Evolutionary conservation across 2,329 filamentous ascomycete species (phyloP).

Genomic region (Alternaria triticimaculans): DNA sequence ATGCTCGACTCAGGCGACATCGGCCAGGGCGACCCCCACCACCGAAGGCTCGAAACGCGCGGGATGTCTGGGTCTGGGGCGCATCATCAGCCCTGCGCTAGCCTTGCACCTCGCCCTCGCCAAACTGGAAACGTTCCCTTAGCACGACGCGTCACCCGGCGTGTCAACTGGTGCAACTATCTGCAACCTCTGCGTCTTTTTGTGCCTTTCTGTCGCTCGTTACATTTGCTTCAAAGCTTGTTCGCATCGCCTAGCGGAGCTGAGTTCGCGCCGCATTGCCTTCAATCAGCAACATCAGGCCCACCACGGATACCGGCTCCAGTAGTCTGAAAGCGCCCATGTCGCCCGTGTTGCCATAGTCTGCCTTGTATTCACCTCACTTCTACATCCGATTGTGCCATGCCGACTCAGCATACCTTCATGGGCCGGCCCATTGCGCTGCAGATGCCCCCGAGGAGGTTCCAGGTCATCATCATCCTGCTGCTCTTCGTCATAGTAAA

Average conservation of each 20-base stretch:
- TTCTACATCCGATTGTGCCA: conserved; percentile 14
- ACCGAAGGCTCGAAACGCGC: conserved; percentile 13
- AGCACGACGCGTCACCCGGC: conserved; percentile 24
- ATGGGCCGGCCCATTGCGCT: conserved; percentile 43
- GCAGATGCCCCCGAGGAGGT: conserved; percentile 53
- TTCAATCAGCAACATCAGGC: background rate
- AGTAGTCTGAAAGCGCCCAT: conserved; percentile 4
- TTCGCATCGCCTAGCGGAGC: background rate
- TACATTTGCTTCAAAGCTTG: background rate
- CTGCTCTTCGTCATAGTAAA: conserved; percentile 39
- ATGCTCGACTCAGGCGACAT: conserved; percentile 38
- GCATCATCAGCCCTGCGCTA: conserved; percentile 31
- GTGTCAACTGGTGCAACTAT: background rate
- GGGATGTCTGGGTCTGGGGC: conserved; percentile 8
- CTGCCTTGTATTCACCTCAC: conserved; percentile 1
- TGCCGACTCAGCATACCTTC: conserved; percentile 45
- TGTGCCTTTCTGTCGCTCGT: conserved; percentile 13
- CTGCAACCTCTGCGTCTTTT: background rate
- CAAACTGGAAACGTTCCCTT: background rate
- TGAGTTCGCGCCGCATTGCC: background rate
- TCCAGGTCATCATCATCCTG: conserved; percentile 53
- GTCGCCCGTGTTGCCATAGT: conserved; percentile 17
- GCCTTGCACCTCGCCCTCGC: conserved; percentile 6
- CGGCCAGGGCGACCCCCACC: conserved; percentile 31
- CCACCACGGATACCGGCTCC: conserved; percentile 20